Base-by-base conservation (phyloP, 2,329 filamentous ascomycete species). In the Aspergillus melleus region DNA sequence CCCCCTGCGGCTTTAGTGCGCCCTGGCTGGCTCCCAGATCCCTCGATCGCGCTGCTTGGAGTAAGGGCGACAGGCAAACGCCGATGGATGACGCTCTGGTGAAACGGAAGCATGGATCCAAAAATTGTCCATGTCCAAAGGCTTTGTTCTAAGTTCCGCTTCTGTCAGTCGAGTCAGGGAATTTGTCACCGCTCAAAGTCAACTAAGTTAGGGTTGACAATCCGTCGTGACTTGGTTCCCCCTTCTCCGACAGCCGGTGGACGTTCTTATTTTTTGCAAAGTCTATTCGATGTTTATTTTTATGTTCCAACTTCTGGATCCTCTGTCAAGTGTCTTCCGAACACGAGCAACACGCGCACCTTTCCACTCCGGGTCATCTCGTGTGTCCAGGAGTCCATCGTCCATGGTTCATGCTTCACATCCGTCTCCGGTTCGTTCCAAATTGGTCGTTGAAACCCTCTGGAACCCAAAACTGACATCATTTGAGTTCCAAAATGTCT, bases 401-500 rank as follows among this genome's bases (percentile, higher is more conserved):
- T 16, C 46, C 46, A 32, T 50, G 54, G 39, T 50, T 56, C 44
- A 9, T 12, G 32, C 32, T 10, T 36, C 12, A n/a, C 42, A 3
- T 4, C 14, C 42, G 42, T 46, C 42, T 46, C 42, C 42, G 22
- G 22, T 2, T 8, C 26, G 26, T 29, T 29, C 26, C 26, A 29
- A 42, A 46, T 46, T 14, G 39, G 39, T 19, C 30, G 30, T 49
- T 30, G 54, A 54, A 54, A 61, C 54, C 53, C 51, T 60, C 29
- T 9, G 44, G 36, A 22, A 52, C 29, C 26, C 39, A 58, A 49
- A 47, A 29, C 52, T 66, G 62, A 66, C 64, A 63, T 66, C 64
- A 64, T 62, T 14, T 39, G 22, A 47, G 56, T 61, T 64, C 39
- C 44, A 60, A 54, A 58, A 58, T 60, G 63, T 61, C 56, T 59